Percentiles rank a stretch among this genome's conserved stretches.
These are phyloP conservation scores for Proliferodiscus dingleyae DNA, from an alignment of 2,329 filamentous ascomycete genomes.

Conservation along the genomic window DNA sequence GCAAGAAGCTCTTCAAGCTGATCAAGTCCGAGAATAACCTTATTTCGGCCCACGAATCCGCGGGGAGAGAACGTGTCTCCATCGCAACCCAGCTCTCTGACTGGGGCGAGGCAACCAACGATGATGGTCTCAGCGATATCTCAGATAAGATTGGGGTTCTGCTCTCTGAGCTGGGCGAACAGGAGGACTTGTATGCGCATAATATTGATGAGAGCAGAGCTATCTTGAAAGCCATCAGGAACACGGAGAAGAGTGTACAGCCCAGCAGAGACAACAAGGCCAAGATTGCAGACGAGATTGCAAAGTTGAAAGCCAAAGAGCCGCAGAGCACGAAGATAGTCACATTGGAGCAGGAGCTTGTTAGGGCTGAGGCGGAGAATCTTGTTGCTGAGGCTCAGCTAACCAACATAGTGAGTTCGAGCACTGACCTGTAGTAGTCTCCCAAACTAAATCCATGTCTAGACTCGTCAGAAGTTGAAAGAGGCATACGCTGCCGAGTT, in stretches of 20 bases:
- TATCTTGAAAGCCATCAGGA: constrained; percentile 84
- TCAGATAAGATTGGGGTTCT: constrained; percentile 94
- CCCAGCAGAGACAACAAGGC: constrained; percentile 81
- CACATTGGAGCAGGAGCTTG: constrained; percentile 90
- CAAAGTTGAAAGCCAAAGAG: constrained; percentile 87
- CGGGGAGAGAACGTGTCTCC: constrained; percentile 74
- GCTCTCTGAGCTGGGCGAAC: constrained; percentile 86
- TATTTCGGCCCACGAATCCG: constrained; percentile 77
- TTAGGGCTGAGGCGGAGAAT: constrained; percentile 91
- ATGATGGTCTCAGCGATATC: constrained; percentile 82
- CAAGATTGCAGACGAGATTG: constrained; percentile 90
- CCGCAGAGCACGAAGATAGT: constrained; percentile 76
- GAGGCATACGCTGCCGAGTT: constrained; percentile 89
- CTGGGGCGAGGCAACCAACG: constrained; percentile 89
- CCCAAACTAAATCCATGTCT: constrained; percentile 4
- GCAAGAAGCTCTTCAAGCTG: constrained; percentile 80
- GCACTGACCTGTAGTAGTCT: not conserved
- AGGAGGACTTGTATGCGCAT: constrained; percentile 85
- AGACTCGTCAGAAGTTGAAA: constrained; percentile 95
- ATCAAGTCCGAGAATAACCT: constrained; percentile 95
- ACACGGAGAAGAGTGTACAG: constrained; percentile 93
- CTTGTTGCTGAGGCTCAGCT: constrained; percentile 94
- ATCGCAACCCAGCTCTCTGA: constrained; percentile 91
- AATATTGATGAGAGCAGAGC: constrained; percentile 79
- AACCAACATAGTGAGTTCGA: constrained; percentile 76